Base-by-base conservation (phyloP, 2,329 filamentous ascomycete genomes). In the Phaeomoniella chlamydospora region DNA sequence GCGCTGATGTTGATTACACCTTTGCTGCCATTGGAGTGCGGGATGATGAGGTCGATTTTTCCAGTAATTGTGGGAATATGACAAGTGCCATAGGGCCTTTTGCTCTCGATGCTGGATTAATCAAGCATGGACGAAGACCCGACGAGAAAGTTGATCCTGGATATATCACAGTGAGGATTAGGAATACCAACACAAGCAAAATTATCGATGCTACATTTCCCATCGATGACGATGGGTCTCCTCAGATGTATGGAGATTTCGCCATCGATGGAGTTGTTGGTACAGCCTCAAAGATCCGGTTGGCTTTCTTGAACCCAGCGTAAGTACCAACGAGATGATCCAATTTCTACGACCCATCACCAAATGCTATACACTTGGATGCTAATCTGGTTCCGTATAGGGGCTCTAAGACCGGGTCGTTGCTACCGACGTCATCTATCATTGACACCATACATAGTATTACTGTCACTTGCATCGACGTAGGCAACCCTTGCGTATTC, bases 21-120 rank as follows among this genome's bases (percentile, higher is more conserved):
- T 85, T 85, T 49, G 70, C 78, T 2, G 73, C 77, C 29, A 60
- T 84, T 4, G 78, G 78, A 2, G 68, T 84, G 37, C 68, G 68
- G 36, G 66, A 77, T 44, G 59, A 60, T 3, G 56, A 61, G 18
- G 64, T 85, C 2, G 79, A 84, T 47, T 68, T 72, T 46, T 72
- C 74, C 0, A 74, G 77, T 15, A 85, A 83, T 46, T 84, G 79
- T 49, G 80, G 80, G n/a, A 84, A 84, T 51, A 79, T 85, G 75
- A 72, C 65, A 4, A 66, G 70, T 29, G 67, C 73, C 0, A 67
- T 84, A 32, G 80, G 78, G 0, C 78, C 80, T 0, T 77, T 72
- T 48, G 74, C 73, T 2, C 59, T 75, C 49, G 57, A 83, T 56
- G 53, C 64, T 15, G 61, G 67, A 2, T 42, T 78, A 1, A 55